Evolutionary conservation across 2,329 filamentous ascomycete genomes (phyloP), one percentile per base, ranked within the genome.

Genomic region (Diaporthe humulicola): DNA sequence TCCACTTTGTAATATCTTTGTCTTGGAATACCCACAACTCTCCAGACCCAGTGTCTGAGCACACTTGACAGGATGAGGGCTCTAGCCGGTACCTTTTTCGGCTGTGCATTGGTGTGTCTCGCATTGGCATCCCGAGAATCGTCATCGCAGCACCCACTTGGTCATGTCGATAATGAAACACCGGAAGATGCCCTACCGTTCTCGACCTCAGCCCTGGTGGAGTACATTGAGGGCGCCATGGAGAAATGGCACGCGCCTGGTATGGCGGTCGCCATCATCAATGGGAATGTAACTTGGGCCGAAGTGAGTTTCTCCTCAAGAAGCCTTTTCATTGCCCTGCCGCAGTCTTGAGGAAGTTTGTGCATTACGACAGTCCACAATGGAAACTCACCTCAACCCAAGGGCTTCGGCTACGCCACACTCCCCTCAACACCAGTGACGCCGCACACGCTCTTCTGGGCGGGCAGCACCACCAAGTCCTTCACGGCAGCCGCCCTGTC

Each of bases 381-480:
- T 45, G 4, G 4, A 40, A 22, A 75, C 9, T 38, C 33, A 60
- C 56, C 74, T 50, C 75, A 81, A 72, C 19, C 76, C 75, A 87
- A 87, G 85, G 83, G 84, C 42, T 82, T 85, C 76, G 80, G 87
- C 76, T 75, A 85, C 77, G 78, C 83, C 70, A 74, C 75, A n/a
- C 79, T 84, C 17, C 56, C 58, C 9, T 45, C 56, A 6, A 81
- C 81, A 0, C 80, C 82, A 0, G 85, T 85, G 12, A 87, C 83
- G 0, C 79, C 86, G 1, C 82, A 87, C 40, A 91, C 89, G 0
- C 82, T 91, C 3, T 91, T 88, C 81, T 89, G 88, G 74, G 85
- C 84, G 3, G 90, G 86, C 2, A 90, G 88, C 56, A 90, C 86
- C 1, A 90, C 88, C 28, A 92, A 92, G 79, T 87, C 88, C 3